A percentile compares a stretch with the other conserved stretches of the same genome.
phyloP scores from a whole-genome alignment of 257 asterid species.

The Solanum chaucha region DNA sequence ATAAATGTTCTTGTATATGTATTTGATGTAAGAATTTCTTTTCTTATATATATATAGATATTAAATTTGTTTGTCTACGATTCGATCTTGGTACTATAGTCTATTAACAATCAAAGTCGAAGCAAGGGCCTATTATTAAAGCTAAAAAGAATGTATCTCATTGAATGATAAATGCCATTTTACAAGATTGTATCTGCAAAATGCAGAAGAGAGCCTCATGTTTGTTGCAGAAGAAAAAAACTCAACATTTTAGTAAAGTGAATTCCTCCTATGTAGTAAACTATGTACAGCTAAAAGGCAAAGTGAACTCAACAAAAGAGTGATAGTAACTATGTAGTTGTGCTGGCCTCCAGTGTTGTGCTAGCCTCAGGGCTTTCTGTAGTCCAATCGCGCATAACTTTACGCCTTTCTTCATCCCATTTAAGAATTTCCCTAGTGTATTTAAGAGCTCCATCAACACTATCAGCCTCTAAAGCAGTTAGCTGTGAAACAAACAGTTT shows the following conservation, averaged over 20 bases:
- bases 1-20: neutral
- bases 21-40: neutral
- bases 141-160: neutral
- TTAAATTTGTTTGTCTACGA: neutral
- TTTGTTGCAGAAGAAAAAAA: neutral
- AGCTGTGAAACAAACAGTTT: conserved; percentile 53
- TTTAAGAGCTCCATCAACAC: conserved; percentile 55
- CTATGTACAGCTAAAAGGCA: neutral
- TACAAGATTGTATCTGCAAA: neutral
- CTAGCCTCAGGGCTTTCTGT: conserved; percentile 57
- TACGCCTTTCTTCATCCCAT: conserved; percentile 54
- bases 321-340: neutral
- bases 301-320: neutral
- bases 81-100: neutral
- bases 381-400: conserved; percentile 33
- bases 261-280: neutral
- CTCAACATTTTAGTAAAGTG: neutral
- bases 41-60: neutral
- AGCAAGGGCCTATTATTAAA: neutral
- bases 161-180: neutral
- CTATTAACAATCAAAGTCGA: neutral
- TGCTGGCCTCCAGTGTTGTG: conserved; percentile 15
- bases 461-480: conserved; percentile 63
- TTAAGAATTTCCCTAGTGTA: conserved; percentile 57
- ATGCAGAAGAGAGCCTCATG: neutral